phyloP scores from a whole-genome alignment of 306 rosid species.

The Oxytropis ochrocephala region DNA sequence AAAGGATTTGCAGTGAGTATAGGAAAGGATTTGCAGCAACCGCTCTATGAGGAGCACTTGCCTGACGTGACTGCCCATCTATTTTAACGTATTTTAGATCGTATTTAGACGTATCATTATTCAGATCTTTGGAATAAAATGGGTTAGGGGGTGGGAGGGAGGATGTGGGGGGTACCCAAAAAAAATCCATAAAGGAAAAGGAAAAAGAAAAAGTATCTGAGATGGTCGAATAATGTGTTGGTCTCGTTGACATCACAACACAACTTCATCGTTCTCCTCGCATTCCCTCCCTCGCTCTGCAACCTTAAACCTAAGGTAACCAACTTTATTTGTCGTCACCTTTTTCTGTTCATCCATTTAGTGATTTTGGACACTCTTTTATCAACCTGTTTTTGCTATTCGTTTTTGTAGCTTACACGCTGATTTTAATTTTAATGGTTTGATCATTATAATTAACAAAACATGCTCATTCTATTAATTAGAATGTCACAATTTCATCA shows the following conservation, averaged over 20 bases:
- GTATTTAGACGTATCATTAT: no score
- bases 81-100: no score
- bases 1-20: no score
- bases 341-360: neutral
- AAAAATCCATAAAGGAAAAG: no score
- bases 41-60: no score
- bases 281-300: neutral
- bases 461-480: neutral
- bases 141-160: no score
- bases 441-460: neutral
- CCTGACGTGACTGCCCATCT: no score
- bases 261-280: slow-evolving; percentile 2
- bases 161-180: no score
- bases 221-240: neutral
- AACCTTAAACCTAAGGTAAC: slow-evolving; percentile 24
- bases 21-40: no score
- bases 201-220: neutral
- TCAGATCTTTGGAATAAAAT: no score
- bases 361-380: neutral
- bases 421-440: neutral
- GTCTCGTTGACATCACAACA: neutral
- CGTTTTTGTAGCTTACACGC: neutral
- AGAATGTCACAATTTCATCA: neutral
- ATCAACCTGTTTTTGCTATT: neutral
- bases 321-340: neutral